phyloP scores from a whole-genome alignment of 352 stramenopile species.

The Hyaloperonospora brassicae region DNA sequence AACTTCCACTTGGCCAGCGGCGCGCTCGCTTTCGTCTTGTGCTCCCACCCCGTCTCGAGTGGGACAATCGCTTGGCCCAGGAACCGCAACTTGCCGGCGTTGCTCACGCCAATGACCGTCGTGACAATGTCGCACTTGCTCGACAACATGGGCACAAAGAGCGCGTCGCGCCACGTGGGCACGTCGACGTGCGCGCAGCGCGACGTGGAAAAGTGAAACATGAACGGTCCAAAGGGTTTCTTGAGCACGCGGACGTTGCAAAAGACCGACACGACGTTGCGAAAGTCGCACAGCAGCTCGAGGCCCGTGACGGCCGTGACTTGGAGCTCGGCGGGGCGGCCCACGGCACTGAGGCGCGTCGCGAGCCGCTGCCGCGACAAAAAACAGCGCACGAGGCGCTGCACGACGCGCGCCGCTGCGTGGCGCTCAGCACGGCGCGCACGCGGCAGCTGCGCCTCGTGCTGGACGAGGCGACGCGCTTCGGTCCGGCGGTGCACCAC shows the following conservation, averaged over 20 bases:
- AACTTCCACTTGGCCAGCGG: slow-evolving; percentile 75
- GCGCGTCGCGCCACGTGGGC: slow-evolving; percentile 50
- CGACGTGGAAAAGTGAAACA: slow-evolving; percentile 74
- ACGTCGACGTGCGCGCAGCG: slow-evolving; percentile 50
- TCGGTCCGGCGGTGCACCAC: slow-evolving; percentile 14
- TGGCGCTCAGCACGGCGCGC: slow-evolving; percentile 25
- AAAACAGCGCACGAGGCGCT: slow-evolving; percentile 36
- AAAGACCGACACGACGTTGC: slow-evolving; percentile 53
- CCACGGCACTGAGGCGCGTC: slow-evolving; percentile 42
- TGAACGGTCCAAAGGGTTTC: slow-evolving; percentile 79
- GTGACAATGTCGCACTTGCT: slow-evolving; percentile 75
- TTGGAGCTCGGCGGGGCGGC: slow-evolving; percentile 53
- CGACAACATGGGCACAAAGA: slow-evolving; percentile 76
- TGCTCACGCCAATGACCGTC: slow-evolving; percentile 63
- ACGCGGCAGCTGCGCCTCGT: slow-evolving; percentile 21
- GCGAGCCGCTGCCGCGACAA: slow-evolving; percentile 27
- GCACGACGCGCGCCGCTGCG: slow-evolving; percentile 25
- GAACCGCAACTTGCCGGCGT: slow-evolving; percentile 44
- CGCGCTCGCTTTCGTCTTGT: slow-evolving; percentile 25
- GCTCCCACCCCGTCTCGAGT: slow-evolving; percentile 62
- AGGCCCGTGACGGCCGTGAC: slow-evolving; percentile 39
- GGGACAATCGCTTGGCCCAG: slow-evolving; percentile 55
- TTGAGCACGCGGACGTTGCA: slow-evolving; percentile 81
- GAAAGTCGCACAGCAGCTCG: slow-evolving; percentile 72
- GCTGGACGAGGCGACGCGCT: slow-evolving; percentile 17